phyloP scores from a whole-genome alignment of 225 moss, liverwort and hornwort genomes.

The Marchantia paleacea region DNA sequence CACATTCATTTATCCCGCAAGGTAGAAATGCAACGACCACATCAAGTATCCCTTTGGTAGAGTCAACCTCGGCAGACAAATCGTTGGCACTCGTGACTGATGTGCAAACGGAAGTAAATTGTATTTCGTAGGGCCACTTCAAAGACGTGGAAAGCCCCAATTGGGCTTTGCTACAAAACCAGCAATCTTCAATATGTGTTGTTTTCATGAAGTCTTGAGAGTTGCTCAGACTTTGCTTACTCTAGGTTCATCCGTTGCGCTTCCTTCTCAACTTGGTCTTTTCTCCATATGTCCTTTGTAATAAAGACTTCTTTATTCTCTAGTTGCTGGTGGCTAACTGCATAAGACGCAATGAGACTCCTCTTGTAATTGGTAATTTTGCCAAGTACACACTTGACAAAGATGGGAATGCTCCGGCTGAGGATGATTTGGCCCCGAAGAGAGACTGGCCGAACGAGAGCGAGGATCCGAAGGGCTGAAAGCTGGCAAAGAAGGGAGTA shows the following conservation, averaged over 20 bases:
- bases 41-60: background rate
- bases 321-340: no score
- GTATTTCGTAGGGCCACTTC: background rate
- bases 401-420: conserved; percentile 41
- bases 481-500: conserved; percentile 33
- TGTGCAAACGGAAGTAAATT: background rate
- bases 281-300: background rate
- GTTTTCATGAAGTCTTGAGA: no score
- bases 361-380: conserved; percentile 27
- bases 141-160: background rate
- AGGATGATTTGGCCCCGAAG: conserved; percentile 38
- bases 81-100: background rate
- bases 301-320: background rate
- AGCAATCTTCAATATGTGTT: background rate
- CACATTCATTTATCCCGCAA: conserved; percentile 5
- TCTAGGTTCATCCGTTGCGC: background rate
- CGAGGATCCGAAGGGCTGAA: conserved; percentile 27
- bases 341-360: background rate
- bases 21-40: background rate
- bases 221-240: background rate
- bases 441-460: conserved; percentile 15
- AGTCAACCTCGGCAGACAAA: no score
- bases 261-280: conserved; percentile 13
- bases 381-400: conserved; percentile 22
- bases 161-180: background rate